These are phyloP conservation scores for Pyricularia pennisetigena DNA, from an alignment of 2,329 filamentous ascomycete species.

Conservation along the genomic window DNA sequence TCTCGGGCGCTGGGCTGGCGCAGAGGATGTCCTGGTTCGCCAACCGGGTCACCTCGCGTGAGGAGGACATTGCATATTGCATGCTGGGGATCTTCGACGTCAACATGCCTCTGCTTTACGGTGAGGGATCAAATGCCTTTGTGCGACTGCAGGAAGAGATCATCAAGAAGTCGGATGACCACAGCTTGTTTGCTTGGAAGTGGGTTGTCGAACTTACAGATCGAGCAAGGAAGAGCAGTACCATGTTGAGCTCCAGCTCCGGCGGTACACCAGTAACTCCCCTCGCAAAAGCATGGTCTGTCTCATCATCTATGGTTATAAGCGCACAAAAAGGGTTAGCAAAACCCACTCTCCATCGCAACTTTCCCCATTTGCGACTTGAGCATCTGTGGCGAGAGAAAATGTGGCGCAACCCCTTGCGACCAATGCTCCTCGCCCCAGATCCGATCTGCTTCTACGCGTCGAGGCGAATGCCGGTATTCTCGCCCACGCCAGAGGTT, in stretches of 20 bases:
- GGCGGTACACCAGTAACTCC: background rate
- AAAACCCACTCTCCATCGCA: no score
- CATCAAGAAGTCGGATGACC: constrained; percentile 14
- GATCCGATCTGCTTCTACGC: constrained; percentile 6
- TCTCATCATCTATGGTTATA: background rate
- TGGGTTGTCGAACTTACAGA: background rate
- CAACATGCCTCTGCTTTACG: constrained; percentile 21
- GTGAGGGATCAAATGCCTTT: constrained; percentile 20
- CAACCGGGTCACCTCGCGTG: constrained; percentile 13
- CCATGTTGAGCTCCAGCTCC: background rate
- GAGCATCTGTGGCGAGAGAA: background rate
- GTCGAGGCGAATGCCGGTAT: background rate
- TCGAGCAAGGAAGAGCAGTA: background rate
- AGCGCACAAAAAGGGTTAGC: background rate
- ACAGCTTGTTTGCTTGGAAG: background rate
- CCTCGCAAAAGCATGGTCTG: background rate
- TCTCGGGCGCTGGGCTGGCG: background rate
- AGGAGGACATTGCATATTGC: constrained; percentile 21
- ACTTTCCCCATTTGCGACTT: background rate
- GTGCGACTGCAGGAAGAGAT: constrained; percentile 19
- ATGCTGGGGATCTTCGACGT: constrained; percentile 21
- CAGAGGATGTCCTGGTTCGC: constrained; percentile 22
- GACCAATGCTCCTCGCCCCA: constrained; percentile 6
- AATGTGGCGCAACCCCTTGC: constrained; percentile 3
- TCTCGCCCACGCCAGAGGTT: background rate